Base-by-base conservation (phyloP, 768 basidiomycete species). In the Tricholoma flavovirens region DNA sequence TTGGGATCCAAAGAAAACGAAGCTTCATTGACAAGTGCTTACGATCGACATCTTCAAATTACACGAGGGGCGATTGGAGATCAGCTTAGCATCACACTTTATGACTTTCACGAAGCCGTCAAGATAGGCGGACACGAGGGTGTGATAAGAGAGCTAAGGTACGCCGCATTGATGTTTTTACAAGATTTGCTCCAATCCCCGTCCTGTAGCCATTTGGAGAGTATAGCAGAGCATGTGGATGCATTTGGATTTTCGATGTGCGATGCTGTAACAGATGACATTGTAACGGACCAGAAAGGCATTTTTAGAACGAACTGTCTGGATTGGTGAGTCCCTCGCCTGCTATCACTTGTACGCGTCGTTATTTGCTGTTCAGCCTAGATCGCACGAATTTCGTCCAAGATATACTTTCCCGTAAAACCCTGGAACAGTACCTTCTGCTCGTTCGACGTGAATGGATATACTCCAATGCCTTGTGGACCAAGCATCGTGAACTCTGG, bases 381-480 rank as follows among this genome's bases (percentile, higher is more conserved):
- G 96, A 99, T 65, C 86, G 97, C 36, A 99, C 97, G 4, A 99
- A 99, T 69, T 96, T 98, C 62, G 87, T 97, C 1, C 91, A 99
- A 71, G 96, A 98, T 65, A 93, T 97, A 63, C 76, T 98, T 43
- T 96, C 95, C 3, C 82, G 88, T 11, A 81, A 80, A 40, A 83
- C 87, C 0, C 76, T 98, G 14, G 88, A 93, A 64, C 82, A 90
- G 59, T 98, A 92, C 66, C 81, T 98, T 33, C 68, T 77, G 40
- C 85, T 93, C 36, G 83, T 90, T 50, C 85, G 85, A 38, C 82
- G 85, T 1, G 87, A 88, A 66, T 94, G 90, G 88, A 65, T 83
- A 26, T 78, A 81, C 52, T 83, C 83, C 9, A 76, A 75, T 56
- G 71, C 80, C 7, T 74, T 98, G 9, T 98, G 94, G 92, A 77